These are phyloP conservation scores for Hibiscus trionum DNA, from an alignment of 345 rosid genomes.

Conservation along the genomic window DNA sequence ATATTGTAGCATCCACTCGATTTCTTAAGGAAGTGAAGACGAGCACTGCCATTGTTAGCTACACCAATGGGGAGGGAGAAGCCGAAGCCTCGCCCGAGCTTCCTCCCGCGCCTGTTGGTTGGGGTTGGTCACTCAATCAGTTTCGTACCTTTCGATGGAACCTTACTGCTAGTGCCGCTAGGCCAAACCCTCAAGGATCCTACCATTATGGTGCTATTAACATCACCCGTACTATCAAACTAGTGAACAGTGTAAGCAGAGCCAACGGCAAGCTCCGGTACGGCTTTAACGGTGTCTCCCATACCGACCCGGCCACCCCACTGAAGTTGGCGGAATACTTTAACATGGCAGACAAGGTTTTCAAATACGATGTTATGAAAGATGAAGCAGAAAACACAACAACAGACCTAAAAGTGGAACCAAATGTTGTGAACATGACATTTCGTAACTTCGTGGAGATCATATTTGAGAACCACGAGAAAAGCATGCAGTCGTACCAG, in stretches of 20 bases:
- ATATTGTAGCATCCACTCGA: slow-evolving; percentile 56
- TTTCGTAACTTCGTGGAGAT: slow-evolving; percentile 65
- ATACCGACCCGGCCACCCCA: slow-evolving; percentile 45
- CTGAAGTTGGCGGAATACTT: slow-evolving; percentile 64
- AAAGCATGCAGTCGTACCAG: slow-evolving; percentile 60
- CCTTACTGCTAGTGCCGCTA: slow-evolving; percentile 67
- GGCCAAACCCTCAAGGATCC: slow-evolving; percentile 88
- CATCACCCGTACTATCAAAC: slow-evolving; percentile 58
- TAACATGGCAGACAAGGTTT: slow-evolving; percentile 37
- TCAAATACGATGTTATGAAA: slow-evolving; percentile 39
- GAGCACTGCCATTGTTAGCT: slow-evolving; percentile 40
- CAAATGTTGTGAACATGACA: slow-evolving; percentile 57
- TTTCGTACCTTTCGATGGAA: slow-evolving; percentile 74
- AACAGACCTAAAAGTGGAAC: slow-evolving; percentile 12
- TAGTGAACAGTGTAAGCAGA: slow-evolving; percentile 37
- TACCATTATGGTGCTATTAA: slow-evolving; percentile 63
- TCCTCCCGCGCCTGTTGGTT: slow-evolving; percentile 51
- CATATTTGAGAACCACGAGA: slow-evolving; percentile 73
- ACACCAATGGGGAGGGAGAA: slow-evolving; percentile 29
- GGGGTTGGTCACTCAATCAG: slow-evolving; percentile 75
- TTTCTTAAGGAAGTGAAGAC: slow-evolving; percentile 30
- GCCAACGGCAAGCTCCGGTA: slow-evolving; percentile 49
- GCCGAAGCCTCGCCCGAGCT: slow-evolving; percentile 37
- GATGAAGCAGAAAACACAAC: slow-evolving; percentile 31
- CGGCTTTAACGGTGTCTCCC: slow-evolving; percentile 59